A percentile compares a stretch with the other conserved stretches of the same genome.
phyloP scores from a whole-genome alignment of 2,329 filamentous ascomycete genomes.

The Aureobasidium subglaciale region DNA sequence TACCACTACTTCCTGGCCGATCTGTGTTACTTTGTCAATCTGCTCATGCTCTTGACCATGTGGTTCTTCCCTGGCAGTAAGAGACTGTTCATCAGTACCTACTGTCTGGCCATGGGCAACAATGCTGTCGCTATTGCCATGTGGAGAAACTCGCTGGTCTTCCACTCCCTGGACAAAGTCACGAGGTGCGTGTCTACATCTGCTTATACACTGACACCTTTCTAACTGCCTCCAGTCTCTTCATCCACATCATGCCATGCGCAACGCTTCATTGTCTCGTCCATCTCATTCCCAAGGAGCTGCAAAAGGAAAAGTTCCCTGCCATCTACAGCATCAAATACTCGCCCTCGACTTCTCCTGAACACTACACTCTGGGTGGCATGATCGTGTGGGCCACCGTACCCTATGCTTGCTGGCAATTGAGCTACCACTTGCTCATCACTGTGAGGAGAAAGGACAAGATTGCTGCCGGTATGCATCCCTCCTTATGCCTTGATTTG shows the following conservation, averaged over 20 bases:
- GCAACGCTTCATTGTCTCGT: conserved; percentile 88
- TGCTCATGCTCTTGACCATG: conserved; percentile 71
- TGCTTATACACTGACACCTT: not conserved
- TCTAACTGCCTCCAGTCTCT: conserved; percentile 52
- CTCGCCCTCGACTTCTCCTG: conserved; percentile 60
- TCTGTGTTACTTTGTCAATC: conserved; percentile 96
- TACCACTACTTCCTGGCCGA: conserved; percentile 98
- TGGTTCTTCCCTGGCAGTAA: conserved; percentile 91
- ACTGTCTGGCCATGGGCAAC: conserved; percentile 90
- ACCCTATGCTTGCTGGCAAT: conserved; percentile 88
- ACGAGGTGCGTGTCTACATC: conserved; percentile 51
- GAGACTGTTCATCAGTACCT: conserved; percentile 83
- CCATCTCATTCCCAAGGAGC: conserved; percentile 63
- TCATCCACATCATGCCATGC: conserved; percentile 99
- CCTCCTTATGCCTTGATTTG: too few relatives aligned
- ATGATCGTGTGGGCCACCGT: conserved; percentile 95
- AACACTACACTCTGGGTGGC: conserved; percentile 69
- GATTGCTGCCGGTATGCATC: conserved; percentile 64
- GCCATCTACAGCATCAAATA: conserved; percentile 76
- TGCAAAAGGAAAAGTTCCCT: conserved; percentile 67
- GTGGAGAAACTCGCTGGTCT: conserved; percentile 98
- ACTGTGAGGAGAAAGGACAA: conserved; percentile 90
- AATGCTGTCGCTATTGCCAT: conserved; percentile 97
- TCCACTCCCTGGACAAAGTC: conserved; percentile 97
- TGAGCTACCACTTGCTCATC: conserved; percentile 89